Evolutionary conservation across 768 basidiomycete species (phyloP).

Genomic region (Mrakia gelida): DNA sequence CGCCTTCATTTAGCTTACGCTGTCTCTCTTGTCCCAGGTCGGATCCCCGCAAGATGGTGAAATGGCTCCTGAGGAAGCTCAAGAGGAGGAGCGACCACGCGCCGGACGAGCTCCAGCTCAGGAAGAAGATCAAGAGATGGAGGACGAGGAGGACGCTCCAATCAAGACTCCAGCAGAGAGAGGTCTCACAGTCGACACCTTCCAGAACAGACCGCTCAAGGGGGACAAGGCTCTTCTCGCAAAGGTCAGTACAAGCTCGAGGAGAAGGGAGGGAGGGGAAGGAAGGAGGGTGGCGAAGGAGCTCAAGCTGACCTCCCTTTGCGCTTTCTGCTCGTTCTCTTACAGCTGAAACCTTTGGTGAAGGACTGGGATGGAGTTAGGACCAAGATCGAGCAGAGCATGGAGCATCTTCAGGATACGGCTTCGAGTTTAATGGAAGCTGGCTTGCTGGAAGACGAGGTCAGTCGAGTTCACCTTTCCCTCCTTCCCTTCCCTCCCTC

Average conservation of each 20-base stretch:
- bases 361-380: neutral
- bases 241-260: neutral
- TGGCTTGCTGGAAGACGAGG: neutral
- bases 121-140: neutral
- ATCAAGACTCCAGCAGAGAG: neutral
- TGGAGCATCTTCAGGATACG: neutral
- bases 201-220: neutral
- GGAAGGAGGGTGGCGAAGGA: neutral
- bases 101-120: neutral
- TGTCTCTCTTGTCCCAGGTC: neutral
- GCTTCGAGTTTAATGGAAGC: neutral
- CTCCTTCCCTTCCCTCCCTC: no score
- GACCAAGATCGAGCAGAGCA: neutral
- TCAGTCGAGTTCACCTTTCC: neutral
- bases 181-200: conserved; percentile 10
- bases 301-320: neutral
- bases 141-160: neutral
- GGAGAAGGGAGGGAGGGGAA: neutral
- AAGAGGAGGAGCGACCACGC: neutral
- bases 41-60: neutral
- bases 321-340: neutral
- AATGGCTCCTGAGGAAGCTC: neutral
- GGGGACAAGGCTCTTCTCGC: neutral
- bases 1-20: neutral
- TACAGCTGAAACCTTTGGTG: neutral